These are phyloP conservation scores for Penicillium samsonianum DNA, from an alignment of 495 filamentous ascomycete genomes.

Conservation along the genomic window DNA sequence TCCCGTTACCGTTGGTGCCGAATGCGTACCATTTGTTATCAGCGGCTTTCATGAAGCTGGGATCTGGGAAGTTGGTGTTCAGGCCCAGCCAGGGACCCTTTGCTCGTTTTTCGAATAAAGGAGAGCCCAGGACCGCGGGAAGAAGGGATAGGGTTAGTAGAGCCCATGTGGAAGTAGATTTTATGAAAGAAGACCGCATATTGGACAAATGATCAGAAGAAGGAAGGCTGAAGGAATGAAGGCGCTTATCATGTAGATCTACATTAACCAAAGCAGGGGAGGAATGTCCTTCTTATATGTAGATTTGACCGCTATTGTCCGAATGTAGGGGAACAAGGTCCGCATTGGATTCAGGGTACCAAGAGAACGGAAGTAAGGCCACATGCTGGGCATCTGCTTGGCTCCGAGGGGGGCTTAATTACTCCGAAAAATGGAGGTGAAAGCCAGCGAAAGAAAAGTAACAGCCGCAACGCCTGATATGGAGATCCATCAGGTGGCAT, in stretches of 20 bases:
- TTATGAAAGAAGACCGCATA: constrained; percentile 15
- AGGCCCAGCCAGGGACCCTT: constrained; percentile 33
- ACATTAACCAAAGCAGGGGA: not conserved
- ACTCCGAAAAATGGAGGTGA: not conserved
- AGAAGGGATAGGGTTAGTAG: constrained; percentile 15
- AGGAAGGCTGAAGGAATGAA: not conserved
- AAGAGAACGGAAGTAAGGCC: constrained; percentile 1
- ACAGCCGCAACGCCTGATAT: constrained; percentile 9
- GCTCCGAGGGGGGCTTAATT: not conserved
- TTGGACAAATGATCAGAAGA: not conserved
- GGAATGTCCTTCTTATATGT: constrained; percentile 7
- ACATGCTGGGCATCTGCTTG: constrained; percentile 8
- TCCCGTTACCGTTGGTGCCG: constrained; percentile 39
- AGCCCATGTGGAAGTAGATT: constrained; percentile 13
- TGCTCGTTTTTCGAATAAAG: constrained; percentile 20
- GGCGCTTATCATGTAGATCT: not conserved
- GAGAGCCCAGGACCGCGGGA: constrained; percentile 16
- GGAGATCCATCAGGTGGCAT: constrained; percentile 10
- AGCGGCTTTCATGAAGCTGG: constrained; percentile 33
- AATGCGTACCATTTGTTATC: constrained; percentile 45
- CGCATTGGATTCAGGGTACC: constrained; percentile 5
- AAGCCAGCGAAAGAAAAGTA: not conserved
- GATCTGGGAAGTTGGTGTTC: constrained; percentile 41
- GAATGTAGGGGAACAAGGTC: not conserved
- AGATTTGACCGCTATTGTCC: not conserved